Evolutionary conservation across 2,329 filamentous ascomycete species (phyloP).

Genomic region (Monilinia aucupariae): DNA sequence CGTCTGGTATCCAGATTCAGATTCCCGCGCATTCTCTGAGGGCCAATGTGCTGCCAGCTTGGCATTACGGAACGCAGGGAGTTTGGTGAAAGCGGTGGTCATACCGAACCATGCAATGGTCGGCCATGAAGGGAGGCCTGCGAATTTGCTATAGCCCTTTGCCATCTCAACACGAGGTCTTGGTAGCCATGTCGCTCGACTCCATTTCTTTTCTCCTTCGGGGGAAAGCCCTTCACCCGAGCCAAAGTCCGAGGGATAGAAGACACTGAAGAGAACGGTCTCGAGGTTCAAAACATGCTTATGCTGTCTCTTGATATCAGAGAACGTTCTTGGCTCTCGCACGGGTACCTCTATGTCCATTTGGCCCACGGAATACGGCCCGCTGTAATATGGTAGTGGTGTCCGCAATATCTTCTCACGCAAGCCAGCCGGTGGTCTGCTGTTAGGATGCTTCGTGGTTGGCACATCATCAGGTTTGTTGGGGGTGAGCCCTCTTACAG

Average conservation of each 20-base stretch:
- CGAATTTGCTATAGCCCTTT: conserved; percentile 58
- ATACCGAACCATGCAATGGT: conserved; percentile 41
- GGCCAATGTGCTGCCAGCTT: conserved; percentile 52
- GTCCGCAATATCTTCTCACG: conserved; percentile 44
- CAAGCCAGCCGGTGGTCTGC: conserved; percentile 42
- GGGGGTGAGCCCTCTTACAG: not conserved
- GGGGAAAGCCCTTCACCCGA: conserved; percentile 37
- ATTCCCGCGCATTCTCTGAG: conserved; percentile 37
- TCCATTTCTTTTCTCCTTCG: conserved; percentile 41
- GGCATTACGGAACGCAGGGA: conserved; percentile 59
- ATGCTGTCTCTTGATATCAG: conserved; percentile 45
- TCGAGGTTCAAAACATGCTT: conserved; percentile 47
- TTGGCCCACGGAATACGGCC: conserved; percentile 47
- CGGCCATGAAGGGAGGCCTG: conserved; percentile 45
- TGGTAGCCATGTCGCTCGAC: conserved; percentile 57
- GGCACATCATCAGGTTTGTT: conserved; percentile 1
- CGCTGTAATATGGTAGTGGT: conserved; percentile 45
- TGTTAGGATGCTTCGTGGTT: conserved; percentile 37
- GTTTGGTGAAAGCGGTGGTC: conserved; percentile 58
- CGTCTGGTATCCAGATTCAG: conserved; percentile 37
- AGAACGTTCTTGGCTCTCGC: conserved; percentile 43
- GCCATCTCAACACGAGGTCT: conserved; percentile 51
- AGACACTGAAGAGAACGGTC: conserved; percentile 60
- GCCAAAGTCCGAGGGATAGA: conserved; percentile 53
- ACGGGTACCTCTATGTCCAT: conserved; percentile 53